Conservation (phyloP, 306 rosid genomes). For the Comarum palustre region DNA sequence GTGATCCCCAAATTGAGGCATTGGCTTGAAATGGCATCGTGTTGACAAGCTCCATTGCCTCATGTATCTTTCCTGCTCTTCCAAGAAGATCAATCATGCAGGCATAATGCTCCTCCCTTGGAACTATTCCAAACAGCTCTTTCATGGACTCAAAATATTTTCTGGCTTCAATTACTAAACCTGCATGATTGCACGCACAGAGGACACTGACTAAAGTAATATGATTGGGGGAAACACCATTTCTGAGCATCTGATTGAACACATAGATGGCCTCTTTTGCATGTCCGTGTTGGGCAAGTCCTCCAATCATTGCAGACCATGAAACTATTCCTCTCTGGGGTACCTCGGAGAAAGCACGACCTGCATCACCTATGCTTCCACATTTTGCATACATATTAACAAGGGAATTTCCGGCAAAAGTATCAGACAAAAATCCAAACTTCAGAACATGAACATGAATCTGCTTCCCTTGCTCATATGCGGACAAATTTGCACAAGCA, state of each 20-base stretch:
- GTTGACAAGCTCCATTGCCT: constrained; percentile 69
- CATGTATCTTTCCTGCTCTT: constrained; percentile 79
- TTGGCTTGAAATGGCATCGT: constrained; percentile 73
- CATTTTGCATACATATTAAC: constrained; percentile 95
- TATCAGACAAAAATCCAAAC: constrained; percentile 73
- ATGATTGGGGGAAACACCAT: constrained; percentile 76
- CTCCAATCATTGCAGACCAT: constrained; percentile 97
- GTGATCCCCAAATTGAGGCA: constrained; percentile 87
- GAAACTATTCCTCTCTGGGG: constrained; percentile 74
- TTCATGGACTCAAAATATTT: constrained; percentile 71
- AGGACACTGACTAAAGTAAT: too few species aligned
- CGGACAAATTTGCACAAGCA: constrained; percentile 80
- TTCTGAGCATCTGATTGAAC: constrained; percentile 70
- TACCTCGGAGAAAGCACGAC: constrained; percentile 67
- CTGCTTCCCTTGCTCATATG: constrained; percentile 88
- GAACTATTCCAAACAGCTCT: constrained; percentile 60
- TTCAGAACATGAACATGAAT: constrained; percentile 75
- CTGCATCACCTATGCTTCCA: constrained; percentile 79
- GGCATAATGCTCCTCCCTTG: too few species aligned
- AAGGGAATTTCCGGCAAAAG: constrained; percentile 83
- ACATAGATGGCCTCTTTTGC: too few species aligned
- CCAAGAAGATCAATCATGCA: too few species aligned
- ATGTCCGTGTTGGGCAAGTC: constrained; percentile 89
- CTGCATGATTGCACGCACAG: too few species aligned
- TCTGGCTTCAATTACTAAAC: too few species aligned